phyloP scores from a whole-genome alignment of 345 rosid species.

The Passiflora organensis region DNA sequence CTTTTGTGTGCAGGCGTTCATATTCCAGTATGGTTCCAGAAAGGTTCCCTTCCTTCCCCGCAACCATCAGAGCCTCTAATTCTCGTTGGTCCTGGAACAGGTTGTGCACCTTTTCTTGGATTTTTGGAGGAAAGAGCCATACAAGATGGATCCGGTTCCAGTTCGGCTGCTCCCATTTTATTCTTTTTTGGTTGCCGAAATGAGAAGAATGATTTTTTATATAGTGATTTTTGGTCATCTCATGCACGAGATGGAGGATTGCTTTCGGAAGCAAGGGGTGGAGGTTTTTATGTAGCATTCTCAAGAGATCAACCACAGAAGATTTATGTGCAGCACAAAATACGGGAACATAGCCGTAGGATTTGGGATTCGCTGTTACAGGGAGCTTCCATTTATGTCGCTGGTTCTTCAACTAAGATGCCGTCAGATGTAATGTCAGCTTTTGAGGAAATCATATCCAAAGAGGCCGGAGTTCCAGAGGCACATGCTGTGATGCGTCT shows the following conservation, averaged over 20 bases:
- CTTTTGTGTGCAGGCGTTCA: conserved; percentile 36
- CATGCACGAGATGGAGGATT: conserved; percentile 48
- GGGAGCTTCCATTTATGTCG: conserved; percentile 73
- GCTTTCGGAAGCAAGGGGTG: conserved; percentile 69
- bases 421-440: conserved; percentile 70
- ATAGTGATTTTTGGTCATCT: conserved; percentile 69
- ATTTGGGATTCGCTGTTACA: conserved; percentile 55
- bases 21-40: conserved; percentile 77
- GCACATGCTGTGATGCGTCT: conserved; percentile 55
- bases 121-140: conserved; percentile 72
- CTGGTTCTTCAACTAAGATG: conserved; percentile 94
- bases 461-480: conserved; percentile 56
- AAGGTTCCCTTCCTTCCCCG: conserved; percentile 77
- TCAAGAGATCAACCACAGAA: conserved; percentile 91
- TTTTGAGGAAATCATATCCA: conserved; percentile 60
- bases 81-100: conserved; percentile 90
- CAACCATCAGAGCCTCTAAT: conserved; percentile 66
- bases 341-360: conserved; percentile 51
- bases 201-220: conserved; percentile 65
- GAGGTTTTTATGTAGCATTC: conserved; percentile 79
- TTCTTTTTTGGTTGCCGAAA: conserved; percentile 92
- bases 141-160: conserved; percentile 37
- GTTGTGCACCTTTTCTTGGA: conserved; percentile 96
- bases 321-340: conserved; percentile 84
- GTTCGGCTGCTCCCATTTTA: conserved; percentile 53